Base-by-base conservation (phyloP, 352 stramenopile species). In the Plasmopara muralis region DNA sequence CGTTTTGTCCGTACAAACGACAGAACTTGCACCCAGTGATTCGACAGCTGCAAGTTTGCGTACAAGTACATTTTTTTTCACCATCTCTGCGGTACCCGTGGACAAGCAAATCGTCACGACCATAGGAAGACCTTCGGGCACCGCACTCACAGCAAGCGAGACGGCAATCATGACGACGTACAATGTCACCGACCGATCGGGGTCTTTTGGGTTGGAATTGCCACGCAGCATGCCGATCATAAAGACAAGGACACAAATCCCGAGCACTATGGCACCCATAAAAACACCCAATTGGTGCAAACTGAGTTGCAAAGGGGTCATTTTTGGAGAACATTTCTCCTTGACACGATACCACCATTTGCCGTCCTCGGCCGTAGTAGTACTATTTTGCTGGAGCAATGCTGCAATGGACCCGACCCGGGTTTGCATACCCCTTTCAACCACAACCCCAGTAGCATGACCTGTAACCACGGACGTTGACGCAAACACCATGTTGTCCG, bases 131-230 rank as follows among this genome's bases (percentile, higher is more conserved):
- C 77, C 83, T 51, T 91, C 77, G 0, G 77, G 76, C 5, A 89
- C 68, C 62, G 94, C 65, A 71, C 74, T 77, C 31, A 91, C 67
- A 64, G 71, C 54, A 5, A 92, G 76, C 53, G 88, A 97, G 6
- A 98, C 89, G 4, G 91, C 88, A 20, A 98, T 90, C 62, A 95
- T 97, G 28, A 98, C 85, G 55, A 97, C 97, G 57, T 96, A 89
- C 9, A 98, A 62, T 68, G 74, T 84, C 30, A 98, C 80, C 5
- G 92, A 78, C 14, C 93, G 77, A 28, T 93, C 72, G 10, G 85
- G 78, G 10, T 87, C 67, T 62, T 87, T 85, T 0, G 77, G 74
- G 50, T 87, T 73, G 2, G 62, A 57, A 45, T 84, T 83, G 40
- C 62, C 56, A 39, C 77, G 73, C 25, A 83, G 47, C 72, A 96